Base-by-base conservation (phyloP, 306 rosid species). In the Cucumis melo region DNA sequence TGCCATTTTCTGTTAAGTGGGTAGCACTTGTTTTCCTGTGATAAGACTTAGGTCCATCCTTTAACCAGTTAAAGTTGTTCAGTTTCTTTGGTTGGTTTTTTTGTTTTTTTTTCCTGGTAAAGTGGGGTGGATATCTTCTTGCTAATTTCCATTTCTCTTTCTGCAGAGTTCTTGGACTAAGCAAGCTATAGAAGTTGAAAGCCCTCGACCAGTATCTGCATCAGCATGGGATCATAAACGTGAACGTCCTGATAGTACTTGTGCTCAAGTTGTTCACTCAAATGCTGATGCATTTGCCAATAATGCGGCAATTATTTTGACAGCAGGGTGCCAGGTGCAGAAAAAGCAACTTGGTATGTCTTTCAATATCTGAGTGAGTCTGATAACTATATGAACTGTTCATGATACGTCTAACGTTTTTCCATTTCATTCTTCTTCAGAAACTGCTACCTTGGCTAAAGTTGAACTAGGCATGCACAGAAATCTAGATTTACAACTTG, bases 91-190 rank as follows among this genome's bases (percentile, higher is more conserved):
- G 3, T 44, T 44, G 14, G 10, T 39, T 39, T 7, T 44, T 10
- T 44, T 44, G 3, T 44, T 44, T 10, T 0, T 10, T 44, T 44
- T 44, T 44, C 11, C 5, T 46, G 3, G 16, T 11, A 7, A n/a
- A 6, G 66, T 2, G 36, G 66, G 8, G 39, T 4, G 39, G 15
- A 1, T 42, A 11, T 46, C 5, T 12, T 46, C 53, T 27, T 60
- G 41, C 34, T 60, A 60, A 50, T 81, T 66, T 63, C 65, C 73
- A 65, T 48, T 44, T 78, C 71, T 84, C 76, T 64, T 83, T 83
- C 61, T 88, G 79, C 86, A 93, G 98, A 87, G 96, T 84, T 91
- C 98, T 65, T 93, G 98, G 98, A 91, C 96, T 42, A 91, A 89
- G 80, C 90, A 82, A 78, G 91, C 90, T 68, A 85, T 88, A 64